Conservation (phyloP, 176 grass and related monocot species). For the Dactylis glomerata region DNA sequence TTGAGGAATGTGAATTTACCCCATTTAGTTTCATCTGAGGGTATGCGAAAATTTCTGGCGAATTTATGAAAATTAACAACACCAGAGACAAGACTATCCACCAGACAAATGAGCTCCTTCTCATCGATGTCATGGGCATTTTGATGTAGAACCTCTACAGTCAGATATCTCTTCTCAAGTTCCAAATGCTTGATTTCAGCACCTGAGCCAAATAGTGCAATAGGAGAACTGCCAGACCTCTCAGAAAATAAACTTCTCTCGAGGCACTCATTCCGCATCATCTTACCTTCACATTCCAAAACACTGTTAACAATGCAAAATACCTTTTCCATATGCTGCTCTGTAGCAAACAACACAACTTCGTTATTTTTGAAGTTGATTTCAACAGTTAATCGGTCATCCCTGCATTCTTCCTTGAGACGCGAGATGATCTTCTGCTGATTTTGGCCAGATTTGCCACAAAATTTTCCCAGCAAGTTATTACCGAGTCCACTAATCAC, state of each 20-base stretch:
- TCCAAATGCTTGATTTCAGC: constrained; percentile 97
- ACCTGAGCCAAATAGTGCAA: constrained; percentile 81
- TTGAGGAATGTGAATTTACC: constrained; percentile 76
- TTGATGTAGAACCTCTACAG: constrained; percentile 81
- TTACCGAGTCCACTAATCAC: constrained; percentile 57
- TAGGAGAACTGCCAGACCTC: constrained; percentile 37
- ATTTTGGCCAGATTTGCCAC: constrained; percentile 73
- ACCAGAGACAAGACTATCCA: constrained; percentile 51
- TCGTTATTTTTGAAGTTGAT: constrained; percentile 60
- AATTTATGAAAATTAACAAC: constrained; percentile 57
- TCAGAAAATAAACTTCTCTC: constrained; percentile 61
- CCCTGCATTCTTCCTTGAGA: constrained; percentile 50
- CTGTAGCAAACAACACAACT: constrained; percentile 63
- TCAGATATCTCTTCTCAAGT: constrained; percentile 70
- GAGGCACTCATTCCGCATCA: constrained; percentile 67
- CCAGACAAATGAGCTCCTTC: constrained; percentile 65
- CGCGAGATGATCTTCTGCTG: constrained; percentile 54
- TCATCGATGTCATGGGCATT: constrained; percentile 57
- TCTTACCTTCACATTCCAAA: constrained; percentile 58
- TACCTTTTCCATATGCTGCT: constrained; percentile 54
- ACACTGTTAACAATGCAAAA: constrained; percentile 43
- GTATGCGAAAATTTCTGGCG: constrained; percentile 31
- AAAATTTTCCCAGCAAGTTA: constrained; percentile 67
- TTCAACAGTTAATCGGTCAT: constrained; percentile 69
- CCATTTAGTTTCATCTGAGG: constrained; percentile 60